Base-by-base conservation (phyloP, 208 protist species). In the Angomonas ambiguus region DNA sequence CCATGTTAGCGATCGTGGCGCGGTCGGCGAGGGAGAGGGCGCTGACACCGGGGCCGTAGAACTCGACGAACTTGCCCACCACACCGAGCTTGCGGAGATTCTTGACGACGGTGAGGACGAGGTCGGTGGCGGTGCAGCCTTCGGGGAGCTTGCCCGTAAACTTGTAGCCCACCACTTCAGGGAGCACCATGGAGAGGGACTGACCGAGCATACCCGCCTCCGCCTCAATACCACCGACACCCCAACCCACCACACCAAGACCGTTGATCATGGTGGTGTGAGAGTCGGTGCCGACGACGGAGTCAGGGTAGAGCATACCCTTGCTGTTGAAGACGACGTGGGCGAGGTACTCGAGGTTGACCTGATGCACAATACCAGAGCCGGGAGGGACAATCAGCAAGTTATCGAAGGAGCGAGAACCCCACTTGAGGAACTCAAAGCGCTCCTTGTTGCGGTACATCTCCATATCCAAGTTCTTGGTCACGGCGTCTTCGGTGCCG, bases 261-360 rank as follows among this genome's bases (percentile, higher is more conserved):
- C 96, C 96, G 80, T 98, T 98, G 69, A 98, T 88, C 97, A 99
- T 98, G 22, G 96, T 96, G 6, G 96, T 98, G 81, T 98, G 96
- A 13, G 93, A 98, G 77, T 98, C 97, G 24, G 96, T 98, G 56
- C 97, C 97, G 42, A 98, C 96, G 51, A 99, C 82, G 55, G 87
- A 96, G 79, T 99, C 97, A n/a, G 97, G 97, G 80, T 98, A 99
- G 28, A 98, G 77, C 27, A 98, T 28, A 35, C 83, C 87, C 25
- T 95, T 72, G 38, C 78, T 75, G 70, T 98, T 89, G 70, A 98
- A 97, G 34, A 99, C 95, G 24, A 94, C 89, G 56, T 85, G 93
- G 51, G 96, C 96, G 45, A 98, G 84, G 83, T 99, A 98, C 71
- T 99, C 96, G 24, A 99, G 85, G 72, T 99, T 99, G 20, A 99